Percentiles rank a stretch among this genome's conserved stretches.
Conservation (phyloP, 75 land plant genomes). For the Sequoiadendron giganteum region DNA sequence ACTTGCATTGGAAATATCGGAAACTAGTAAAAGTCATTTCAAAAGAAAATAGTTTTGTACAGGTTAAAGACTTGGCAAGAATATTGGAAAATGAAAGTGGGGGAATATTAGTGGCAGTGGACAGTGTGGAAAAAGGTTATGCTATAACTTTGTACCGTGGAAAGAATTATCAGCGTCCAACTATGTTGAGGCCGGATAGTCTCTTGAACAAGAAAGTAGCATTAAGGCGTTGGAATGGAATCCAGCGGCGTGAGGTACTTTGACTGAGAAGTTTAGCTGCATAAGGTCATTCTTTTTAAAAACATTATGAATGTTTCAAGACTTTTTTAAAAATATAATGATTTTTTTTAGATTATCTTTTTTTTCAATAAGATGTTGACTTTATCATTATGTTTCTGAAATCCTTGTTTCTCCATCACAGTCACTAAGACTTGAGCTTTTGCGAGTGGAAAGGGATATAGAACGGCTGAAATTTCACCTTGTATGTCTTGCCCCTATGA, state of each 20-base stretch:
- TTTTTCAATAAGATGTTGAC: background rate
- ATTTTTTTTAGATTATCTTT: background rate
- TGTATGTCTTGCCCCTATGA: conserved; percentile 20
- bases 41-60: conserved; percentile 40
- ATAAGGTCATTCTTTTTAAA: background rate
- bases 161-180: conserved; percentile 83
- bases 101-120: conserved; percentile 88
- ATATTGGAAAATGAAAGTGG: conserved; percentile 91
- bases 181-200: conserved; percentile 66
- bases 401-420: conserved; percentile 17
- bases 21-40: conserved; percentile 85
- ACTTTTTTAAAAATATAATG: background rate
- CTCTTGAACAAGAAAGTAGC: conserved; percentile 85
- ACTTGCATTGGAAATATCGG: conserved; percentile 97
- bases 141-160: conserved; percentile 93
- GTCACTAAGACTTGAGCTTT: conserved; percentile 65
- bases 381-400: background rate
- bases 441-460: conserved; percentile 35
- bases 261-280: background rate
- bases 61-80: conserved; percentile 55
- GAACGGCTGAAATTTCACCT: conserved; percentile 33
- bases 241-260: conserved; percentile 74
- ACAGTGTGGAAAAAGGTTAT: conserved; percentile 73
- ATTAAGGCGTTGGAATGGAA: conserved; percentile 69
- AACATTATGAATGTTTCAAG: background rate